Evolutionary conservation across 202 grass and related monocot genomes (phyloP), one percentile per base, ranked within the genome.

Genomic region (Zoysia matrella): DNA sequence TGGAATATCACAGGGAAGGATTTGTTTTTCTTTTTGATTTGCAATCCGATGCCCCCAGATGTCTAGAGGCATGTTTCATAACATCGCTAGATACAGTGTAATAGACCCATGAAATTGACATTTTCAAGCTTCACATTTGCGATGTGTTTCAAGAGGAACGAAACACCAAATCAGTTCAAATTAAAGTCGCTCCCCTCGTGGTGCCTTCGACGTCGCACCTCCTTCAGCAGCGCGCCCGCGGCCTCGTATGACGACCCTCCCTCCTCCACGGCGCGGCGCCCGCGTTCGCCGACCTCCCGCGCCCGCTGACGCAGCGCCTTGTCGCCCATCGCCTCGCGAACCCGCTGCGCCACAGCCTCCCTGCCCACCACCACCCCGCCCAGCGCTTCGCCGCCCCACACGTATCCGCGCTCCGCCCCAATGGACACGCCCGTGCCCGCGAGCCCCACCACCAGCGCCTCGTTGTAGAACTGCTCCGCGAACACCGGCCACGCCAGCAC

Each of bases 401-500:
- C 81, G 76, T 86, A 87, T 5, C 67, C 81, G 12, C 60, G 43
- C 61, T 88, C 75, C 8, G 48, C 86, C 15, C 89, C 73, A 55
- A 88, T 73, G 15, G 79, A 12, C 13, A 30, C 75, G 64, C 84
- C 91, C 8, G 79, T 79, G 54, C 56, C 66, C 0, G 70, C 79
- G 36, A 93, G 7, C 4, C 92, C 76, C 44, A 90, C 83, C 74
- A 92, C 75, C 77, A 97, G 77, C 73, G 68, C 76, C 79, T 93
- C 94, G 47, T 88, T 97, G 74, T 89, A 86, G 81, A 92, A 94
- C 74, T 97, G 91, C 72, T 97, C 87, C 6, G 82, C 82, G 42
- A 76, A 84, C 14, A 91, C 55, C 1, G 91, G 91, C 89, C 94
- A 94, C 14, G 91, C 44, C 76, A 85, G 52, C 83, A 93, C 82